These are phyloP conservation scores for Solanum aculeatissimum DNA, from an alignment of 305 asterid genomes.

Conservation along the genomic window DNA sequence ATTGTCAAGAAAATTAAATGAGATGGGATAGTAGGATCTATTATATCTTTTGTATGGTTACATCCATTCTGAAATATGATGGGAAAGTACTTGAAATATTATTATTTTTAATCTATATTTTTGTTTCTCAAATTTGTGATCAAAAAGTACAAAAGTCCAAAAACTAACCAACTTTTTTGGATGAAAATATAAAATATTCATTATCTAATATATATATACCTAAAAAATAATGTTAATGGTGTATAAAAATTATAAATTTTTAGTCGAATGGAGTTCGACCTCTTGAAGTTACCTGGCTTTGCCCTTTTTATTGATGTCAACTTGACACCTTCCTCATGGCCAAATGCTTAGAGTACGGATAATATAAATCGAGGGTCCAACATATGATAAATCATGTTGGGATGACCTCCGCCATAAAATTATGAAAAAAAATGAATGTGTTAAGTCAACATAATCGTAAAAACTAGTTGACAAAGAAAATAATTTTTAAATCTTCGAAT, in stretches of 20 bases:
- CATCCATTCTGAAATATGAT: constrained; percentile 7
- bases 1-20: background rate
- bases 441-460: no score
- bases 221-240: no score
- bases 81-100: background rate
- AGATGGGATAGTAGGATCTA: background rate
- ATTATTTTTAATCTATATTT: background rate
- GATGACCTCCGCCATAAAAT: background rate
- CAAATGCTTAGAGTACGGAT: background rate
- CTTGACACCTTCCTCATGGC: fast-evolving
- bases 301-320: no score
- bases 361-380: background rate
- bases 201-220: no score
- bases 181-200: background rate
- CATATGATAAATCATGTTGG: background rate
- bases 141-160: background rate
- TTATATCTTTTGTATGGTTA: constrained; percentile 5
- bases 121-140: background rate
- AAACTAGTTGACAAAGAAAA: background rate
- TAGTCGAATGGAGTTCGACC: no score
- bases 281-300: no score
- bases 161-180: background rate
- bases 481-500: background rate
- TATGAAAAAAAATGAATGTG: background rate
- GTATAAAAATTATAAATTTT: no score